A percentile compares a stretch with the other conserved stretches of the same genome.
phyloP scores from a whole-genome alignment of 139 green algal species.

The Parachlorella kessleri region DNA sequence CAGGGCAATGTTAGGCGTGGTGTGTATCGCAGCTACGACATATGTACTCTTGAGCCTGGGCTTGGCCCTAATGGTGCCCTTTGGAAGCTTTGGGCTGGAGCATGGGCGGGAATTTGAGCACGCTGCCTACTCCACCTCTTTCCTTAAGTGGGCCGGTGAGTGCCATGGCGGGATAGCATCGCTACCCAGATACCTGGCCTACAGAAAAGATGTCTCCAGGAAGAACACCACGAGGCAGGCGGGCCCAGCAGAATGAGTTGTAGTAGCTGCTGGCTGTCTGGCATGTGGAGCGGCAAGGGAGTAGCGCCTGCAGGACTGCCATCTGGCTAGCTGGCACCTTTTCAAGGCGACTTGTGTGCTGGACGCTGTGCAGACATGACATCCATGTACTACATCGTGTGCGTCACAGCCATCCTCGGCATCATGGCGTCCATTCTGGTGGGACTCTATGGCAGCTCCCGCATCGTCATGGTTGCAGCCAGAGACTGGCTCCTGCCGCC shows the following conservation, averaged over 20 bases:
- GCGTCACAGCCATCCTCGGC: slow-evolving; percentile 19
- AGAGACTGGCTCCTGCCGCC: slow-evolving; percentile 46
- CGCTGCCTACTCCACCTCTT: background rate
- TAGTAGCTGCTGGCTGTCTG: too few relatives aligned
- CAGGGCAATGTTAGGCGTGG: slow-evolving; percentile 30
- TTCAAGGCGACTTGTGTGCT: too few relatives aligned
- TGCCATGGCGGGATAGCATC: too few relatives aligned
- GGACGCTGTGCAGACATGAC: slow-evolving; percentile 18
- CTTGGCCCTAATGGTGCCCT: slow-evolving; percentile 21
- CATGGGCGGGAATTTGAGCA: background rate
- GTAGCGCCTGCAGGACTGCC: too few relatives aligned
- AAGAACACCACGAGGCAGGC: too few relatives aligned
- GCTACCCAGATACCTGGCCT: too few relatives aligned
- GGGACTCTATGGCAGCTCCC: slow-evolving; percentile 33
- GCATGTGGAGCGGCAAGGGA: too few relatives aligned
- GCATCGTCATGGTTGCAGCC: slow-evolving; percentile 34
- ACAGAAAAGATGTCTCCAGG: too few relatives aligned
- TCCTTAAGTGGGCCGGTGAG: background rate
- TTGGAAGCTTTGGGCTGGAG: background rate
- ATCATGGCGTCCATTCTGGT: slow-evolving; percentile 37
- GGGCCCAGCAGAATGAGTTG: too few relatives aligned
- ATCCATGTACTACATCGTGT: slow-evolving; percentile 36
- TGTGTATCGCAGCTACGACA: background rate
- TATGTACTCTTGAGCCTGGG: slow-evolving; percentile 27
- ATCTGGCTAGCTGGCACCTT: too few relatives aligned